Base-by-base conservation (phyloP, 257 asterid species). In the Pogostemon cablin region DNA sequence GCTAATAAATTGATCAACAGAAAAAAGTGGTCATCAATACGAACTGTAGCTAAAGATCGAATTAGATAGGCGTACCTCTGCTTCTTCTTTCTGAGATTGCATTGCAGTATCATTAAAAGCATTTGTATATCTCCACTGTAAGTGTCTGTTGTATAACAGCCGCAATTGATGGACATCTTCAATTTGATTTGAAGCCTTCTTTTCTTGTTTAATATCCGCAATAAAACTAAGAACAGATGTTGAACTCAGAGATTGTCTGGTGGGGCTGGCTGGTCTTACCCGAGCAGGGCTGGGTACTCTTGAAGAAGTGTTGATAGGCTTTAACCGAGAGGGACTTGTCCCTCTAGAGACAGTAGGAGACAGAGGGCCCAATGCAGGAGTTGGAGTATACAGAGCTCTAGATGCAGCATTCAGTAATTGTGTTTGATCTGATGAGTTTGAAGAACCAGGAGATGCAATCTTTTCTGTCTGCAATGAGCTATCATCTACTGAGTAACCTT, bases 111-210 rank as follows among this genome's bases (percentile, higher is more conserved):
- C 87, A 12, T 80, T 81, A 62, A 46, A 85, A 53, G 96, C 96
- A 83, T 86, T 93, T 43, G 92, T 88, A 63, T 78, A 89, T 68
- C 87, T 79, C 98, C 98, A 93, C 62, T 93, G 98, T 85, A 91
- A 82, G 67, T 87, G 91, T 71, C 97, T 84, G 69, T 93, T 93
- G 73, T 93, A 85, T 59, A 86, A 79, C 39, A 93, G 77, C 77
- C 98, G 83, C 79, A 93, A 74, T 62, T 86, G 90, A 84, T 93
- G 97, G 75, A 79, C 97, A 73, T 93, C 96, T 68, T 89, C 98
- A 15, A 89, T 82, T 68, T 87, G 90, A 81, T 77, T 83, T 37
- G 85, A 93, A 52, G 84, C 83, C 78, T 87, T 89, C 82, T 87
- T 87, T 63, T 85, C 92, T 60, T 80, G 85, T 68, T 73, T 89